Base-by-base conservation (phyloP, 768 basidiomycete species). In the Daedaleopsis nitida region DNA sequence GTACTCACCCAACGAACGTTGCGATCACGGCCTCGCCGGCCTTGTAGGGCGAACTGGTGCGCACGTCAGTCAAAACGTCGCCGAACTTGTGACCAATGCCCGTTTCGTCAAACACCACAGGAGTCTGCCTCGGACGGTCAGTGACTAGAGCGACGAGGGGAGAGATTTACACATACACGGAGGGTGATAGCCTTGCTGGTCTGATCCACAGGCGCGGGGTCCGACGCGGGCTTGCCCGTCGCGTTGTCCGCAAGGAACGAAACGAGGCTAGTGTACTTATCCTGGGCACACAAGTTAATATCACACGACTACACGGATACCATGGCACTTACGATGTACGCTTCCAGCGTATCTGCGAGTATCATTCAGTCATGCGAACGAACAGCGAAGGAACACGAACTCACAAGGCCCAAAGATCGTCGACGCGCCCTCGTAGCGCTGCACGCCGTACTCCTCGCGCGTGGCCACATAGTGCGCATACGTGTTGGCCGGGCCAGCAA, bases 371-470 rank as follows among this genome's bases (percentile, higher is more conserved):
- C 17, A 19, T 52, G 57, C 49, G 45, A 27, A 10, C n/a, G 47
- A 1, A 50, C 11, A 42, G 39, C 11, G 10, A 17, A 42, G 5
- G 39, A 32, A 32, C 27, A 32, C 7, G 27, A 3, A 45, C 44
- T n/a, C 47, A 91, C 91, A 82, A 59, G 80, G 84, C 42, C 91
- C 91, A 72, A 85, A 92, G 48, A 92, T 78, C 10, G 88, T 92
- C 47, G 90, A 91, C 0, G 88, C 90, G 52, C 90, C 91, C 74
- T 92, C 91, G 65, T 91, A 91, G 52, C 91, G 80, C 72, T 92
- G 91, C 14, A 89, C 74, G 23, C 79, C 73, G 70, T 90, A 92
- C 72, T 91, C 89, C 72, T 92, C 89, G 11, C 75, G 79, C 32
- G 89, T 91, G 1, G 89, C 76, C 54, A 91, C 78, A 69, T 91